Evolutionary conservation across 169 alveolate species (phyloP), one percentile per base, ranked within the genome.

Genomic region (Plasmodium relictum): DNA sequence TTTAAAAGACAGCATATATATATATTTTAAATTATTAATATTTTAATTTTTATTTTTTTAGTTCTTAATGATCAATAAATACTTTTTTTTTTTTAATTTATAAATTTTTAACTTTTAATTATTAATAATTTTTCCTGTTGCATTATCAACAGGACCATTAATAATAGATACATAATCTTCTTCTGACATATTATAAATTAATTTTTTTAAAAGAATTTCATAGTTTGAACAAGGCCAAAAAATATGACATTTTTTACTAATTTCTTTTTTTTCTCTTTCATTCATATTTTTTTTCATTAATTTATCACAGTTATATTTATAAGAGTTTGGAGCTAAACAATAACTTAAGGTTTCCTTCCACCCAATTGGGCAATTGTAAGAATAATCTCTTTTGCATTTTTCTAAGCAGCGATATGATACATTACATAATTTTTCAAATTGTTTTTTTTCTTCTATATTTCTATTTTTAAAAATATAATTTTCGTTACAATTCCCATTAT

Each of bases 221-320:
- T 86, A 86, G 48, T 86, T 86, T 31, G 86, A 56, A 54, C 92
- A 86, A 10, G 92, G 92, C 92, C 92, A 86, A 24, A 86, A 86
- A 50, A 86, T 74, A 31, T 70, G 65, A 50, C 92, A 86, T 22
- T 86, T 86, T 71, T 58, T 73, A 18, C 92, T 58, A 20, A 86
- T 50, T 86, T 86, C 78, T 8, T 18, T 70, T 61, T 86, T 86
- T 86, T 86, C 92, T 26, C 41, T 12, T 63, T 70, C 73, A 31
- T 20, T 86, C 88, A 86, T 71, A 71, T 86, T 61, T 58, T 69
- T 86, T 65, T 31, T 26, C 69, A 86, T 86, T 59, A 71, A 50
- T 54, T 66, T 86, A 6, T 86, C 65, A 22, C 92, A 86, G 45
- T 31, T 45, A 69, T 70, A 31, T 71, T 73, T 73, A 63, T 86